phyloP scores from a whole-genome alignment of 2,329 filamentous ascomycete genomes.

The Trichophyton verrucosum region DNA sequence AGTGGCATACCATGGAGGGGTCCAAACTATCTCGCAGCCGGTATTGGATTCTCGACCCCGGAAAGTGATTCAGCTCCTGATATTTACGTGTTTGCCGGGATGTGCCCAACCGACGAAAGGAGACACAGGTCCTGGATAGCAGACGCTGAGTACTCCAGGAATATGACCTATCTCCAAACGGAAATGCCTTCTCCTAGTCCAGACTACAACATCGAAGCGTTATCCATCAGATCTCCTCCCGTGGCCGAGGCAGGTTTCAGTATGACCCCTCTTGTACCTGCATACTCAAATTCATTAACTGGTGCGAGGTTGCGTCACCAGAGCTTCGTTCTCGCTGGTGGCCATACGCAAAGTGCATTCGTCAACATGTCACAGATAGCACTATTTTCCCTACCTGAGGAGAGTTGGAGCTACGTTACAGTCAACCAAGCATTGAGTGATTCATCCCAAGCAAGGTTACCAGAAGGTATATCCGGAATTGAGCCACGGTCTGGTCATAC shows the following conservation, averaged over 20 bases:
- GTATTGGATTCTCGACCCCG: constrained; percentile 56
- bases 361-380: constrained; percentile 91
- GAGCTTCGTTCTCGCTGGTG: constrained; percentile 70
- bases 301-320: constrained; percentile 58
- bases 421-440: constrained; percentile 39
- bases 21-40: constrained; percentile 46
- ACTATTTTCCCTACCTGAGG: constrained; percentile 73
- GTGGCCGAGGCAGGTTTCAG: constrained; percentile 79
- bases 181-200: constrained; percentile 12
- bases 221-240: constrained; percentile 48
- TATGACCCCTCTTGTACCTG: constrained; percentile 59
- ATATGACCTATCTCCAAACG: constrained; percentile 52
- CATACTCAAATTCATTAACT: constrained; percentile 52
- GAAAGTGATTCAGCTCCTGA: constrained; percentile 32
- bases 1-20: constrained; percentile 28
- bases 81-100: constrained; percentile 74
- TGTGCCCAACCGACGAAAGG: constrained; percentile 54
- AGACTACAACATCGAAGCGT: constrained; percentile 25
- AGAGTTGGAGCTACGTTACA: constrained; percentile 70
- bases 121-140: constrained; percentile 49
- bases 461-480: constrained; percentile 40
- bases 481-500: constrained; percentile 85
- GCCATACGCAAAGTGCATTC: constrained; percentile 71
- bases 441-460: constrained; percentile 45
- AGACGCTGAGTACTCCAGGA: constrained; percentile 63